A percentile compares a stretch with the other conserved stretches of the same genome.
Evolutionary conservation across 2,329 filamentous ascomycete genomes (phyloP).

Genomic region (Arthrobotrys sinensis): DNA sequence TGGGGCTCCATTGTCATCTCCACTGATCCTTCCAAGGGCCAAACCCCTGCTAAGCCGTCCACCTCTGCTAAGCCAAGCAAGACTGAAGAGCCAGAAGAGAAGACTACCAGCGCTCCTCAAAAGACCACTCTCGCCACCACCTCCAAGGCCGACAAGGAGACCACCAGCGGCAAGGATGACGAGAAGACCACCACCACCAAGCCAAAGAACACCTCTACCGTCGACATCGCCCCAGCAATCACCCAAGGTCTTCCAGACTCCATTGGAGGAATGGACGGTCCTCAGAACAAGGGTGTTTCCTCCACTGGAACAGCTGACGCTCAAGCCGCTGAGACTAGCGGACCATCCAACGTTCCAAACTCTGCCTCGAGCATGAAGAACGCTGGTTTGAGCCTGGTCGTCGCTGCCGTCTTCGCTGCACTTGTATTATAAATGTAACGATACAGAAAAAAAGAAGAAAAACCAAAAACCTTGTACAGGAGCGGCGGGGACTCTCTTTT

Average conservation of each 20-base stretch:
- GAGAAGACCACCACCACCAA: conserved; percentile 35
- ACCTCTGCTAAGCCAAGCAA: conserved; percentile 20
- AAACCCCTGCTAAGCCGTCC: background rate
- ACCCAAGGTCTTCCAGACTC: conserved; percentile 54
- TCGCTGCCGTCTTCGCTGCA: conserved; percentile 51
- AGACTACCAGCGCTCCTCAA: conserved; percentile 34
- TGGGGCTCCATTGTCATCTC: conserved; percentile 81
- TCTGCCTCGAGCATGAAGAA: conserved; percentile 52
- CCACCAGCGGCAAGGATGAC: conserved; percentile 19
- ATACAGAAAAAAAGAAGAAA: conserved; percentile 29
- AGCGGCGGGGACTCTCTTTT: conserved; percentile 12
- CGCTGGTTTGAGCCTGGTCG: conserved; percentile 35
- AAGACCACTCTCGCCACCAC: conserved; percentile 32
- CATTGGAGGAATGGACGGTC: conserved; percentile 41
- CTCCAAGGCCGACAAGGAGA: conserved; percentile 30
- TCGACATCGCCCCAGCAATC: conserved; percentile 43
- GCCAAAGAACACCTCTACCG: conserved; percentile 44
- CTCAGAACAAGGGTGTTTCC: conserved; percentile 51
- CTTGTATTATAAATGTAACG: conserved; percentile 56
- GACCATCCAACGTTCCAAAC: conserved; percentile 20
- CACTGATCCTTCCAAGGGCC: conserved; percentile 39
- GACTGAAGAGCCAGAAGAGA: conserved; percentile 17
- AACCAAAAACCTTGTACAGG: background rate
- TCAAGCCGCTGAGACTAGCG: conserved; percentile 31
- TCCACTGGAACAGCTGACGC: conserved; percentile 17